Conservation (phyloP, 1,284 basidiomycete species). For the Moesziomyces antarcticus region DNA sequence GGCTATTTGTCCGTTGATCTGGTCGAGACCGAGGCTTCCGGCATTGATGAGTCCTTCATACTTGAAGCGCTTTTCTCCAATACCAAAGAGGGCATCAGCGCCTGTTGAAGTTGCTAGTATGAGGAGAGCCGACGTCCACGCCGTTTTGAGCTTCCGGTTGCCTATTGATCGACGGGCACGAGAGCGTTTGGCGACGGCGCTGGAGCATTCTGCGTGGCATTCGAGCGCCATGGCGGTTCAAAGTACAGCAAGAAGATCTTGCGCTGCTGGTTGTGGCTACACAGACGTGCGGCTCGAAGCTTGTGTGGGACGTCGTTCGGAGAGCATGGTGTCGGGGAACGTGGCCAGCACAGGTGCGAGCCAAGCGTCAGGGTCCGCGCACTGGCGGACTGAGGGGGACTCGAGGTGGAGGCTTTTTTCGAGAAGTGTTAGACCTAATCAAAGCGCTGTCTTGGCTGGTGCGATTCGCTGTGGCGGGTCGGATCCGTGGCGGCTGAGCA, state of each 20-base stretch:
- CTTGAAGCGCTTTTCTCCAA: constrained; percentile 76
- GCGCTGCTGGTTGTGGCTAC: not conserved
- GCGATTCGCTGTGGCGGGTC: constrained; percentile 5
- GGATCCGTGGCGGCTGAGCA: constrained; percentile 20
- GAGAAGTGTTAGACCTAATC: not conserved
- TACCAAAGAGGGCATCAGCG: constrained; percentile 47
- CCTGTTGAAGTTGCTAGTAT: constrained; percentile 13
- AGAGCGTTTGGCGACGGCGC: constrained; percentile 15
- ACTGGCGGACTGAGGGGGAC: not conserved
- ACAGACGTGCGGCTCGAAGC: not conserved
- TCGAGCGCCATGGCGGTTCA: constrained; percentile 15
- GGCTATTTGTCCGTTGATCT: constrained; percentile 77
- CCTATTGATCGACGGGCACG: constrained; percentile 8
- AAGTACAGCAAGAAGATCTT: too few relatives aligned
- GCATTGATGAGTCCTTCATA: constrained; percentile 84
- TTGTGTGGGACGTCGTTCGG: not conserved
- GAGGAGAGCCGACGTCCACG: constrained; percentile 30
- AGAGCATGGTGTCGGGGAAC: not conserved
- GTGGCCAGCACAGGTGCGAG: not conserved
- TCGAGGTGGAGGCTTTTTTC: not conserved
- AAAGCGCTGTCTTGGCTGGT: too few relatives aligned
- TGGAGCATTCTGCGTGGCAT: constrained; percentile 37
- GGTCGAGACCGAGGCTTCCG: constrained; percentile 79
- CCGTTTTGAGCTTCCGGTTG: constrained; percentile 13
- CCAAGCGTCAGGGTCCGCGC: not conserved